A percentile compares a stretch with the other conserved stretches of the same genome.
Conservation (phyloP, 2,329 filamentous ascomycete genomes). For the Colletotrichum higginsianum region DNA sequence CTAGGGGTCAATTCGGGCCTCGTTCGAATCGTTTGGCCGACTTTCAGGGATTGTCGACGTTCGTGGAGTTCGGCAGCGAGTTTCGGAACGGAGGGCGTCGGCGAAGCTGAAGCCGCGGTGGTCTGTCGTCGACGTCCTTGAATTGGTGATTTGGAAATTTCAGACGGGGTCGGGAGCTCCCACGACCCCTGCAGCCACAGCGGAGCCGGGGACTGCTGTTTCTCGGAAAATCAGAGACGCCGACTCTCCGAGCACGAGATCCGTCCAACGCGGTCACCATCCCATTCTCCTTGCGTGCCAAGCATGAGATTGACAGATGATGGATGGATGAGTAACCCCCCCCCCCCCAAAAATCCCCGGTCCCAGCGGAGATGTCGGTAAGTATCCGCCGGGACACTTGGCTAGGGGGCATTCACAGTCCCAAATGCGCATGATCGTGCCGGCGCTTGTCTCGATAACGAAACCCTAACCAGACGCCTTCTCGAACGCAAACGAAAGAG, state of each 20-base stretch:
- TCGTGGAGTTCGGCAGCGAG: conserved; percentile 26
- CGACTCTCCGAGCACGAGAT: background rate
- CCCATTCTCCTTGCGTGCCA: conserved; percentile 20
- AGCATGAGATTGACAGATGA: conserved; percentile 28
- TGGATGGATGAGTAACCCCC: conserved; percentile 19
- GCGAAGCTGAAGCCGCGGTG: conserved; percentile 26
- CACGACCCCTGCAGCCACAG: conserved; percentile 32
- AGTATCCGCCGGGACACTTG: conserved; percentile 20
- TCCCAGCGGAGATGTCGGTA: conserved; percentile 32
- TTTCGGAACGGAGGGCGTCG: conserved; percentile 10
- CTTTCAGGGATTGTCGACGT: background rate
- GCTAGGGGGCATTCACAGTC: conserved; percentile 16
- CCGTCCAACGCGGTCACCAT: conserved; percentile 4
- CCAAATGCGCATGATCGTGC: conserved; percentile 10
- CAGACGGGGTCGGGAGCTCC: conserved; percentile 35
- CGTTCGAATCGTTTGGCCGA: background rate
- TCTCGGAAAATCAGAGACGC: conserved; percentile 21
- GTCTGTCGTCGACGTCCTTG: conserved; percentile 33
- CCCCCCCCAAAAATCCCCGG: conserved; percentile 23
- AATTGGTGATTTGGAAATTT: conserved; percentile 43
- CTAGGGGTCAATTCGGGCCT: conserved; percentile 11
- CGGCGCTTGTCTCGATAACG: conserved; percentile 8
- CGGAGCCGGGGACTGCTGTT: background rate
- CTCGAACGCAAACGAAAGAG: background rate
- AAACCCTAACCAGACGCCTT: conserved; percentile 19